Evolutionary conservation across 1,284 basidiomycete genomes (phyloP), one percentile per base, ranked within the genome.

Genomic region (Pseudozyma tsukubaensis): DNA sequence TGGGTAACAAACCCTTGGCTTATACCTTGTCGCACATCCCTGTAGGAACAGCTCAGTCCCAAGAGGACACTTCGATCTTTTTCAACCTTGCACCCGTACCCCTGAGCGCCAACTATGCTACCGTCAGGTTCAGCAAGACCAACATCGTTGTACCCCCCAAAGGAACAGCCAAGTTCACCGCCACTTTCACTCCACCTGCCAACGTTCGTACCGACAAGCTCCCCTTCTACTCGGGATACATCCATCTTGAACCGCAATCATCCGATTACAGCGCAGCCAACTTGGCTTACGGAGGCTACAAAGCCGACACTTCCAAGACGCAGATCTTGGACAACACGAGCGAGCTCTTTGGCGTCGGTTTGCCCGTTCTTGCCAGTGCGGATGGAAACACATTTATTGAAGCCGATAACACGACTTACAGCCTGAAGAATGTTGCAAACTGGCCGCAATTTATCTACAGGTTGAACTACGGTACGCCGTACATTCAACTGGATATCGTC

Each of bases 171-270:
- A 61, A 69, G 29, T 76, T 87, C 55, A 80, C 71, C 9, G 84
- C 83, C 16, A 76, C 65, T 42, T 84, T 88, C 77, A 83, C 81
- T 0, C 82, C 88, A 0, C 90, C 89, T 8, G 52, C 36, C 1
- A 86, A 86, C 4, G 76, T 88, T 35, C 87, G 89, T 65, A 74
- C 86, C 0, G 81, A 85, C 12, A 86, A 86, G 3, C 87, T 88
- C 79, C 89, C 90, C 7, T 86, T 90, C 50, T 90, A 87, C 85
- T 89, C 88, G 44, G 89, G 89, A 4, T 89, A 88, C 85, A 88
- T 90, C 69, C 82, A 89, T 63, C 85, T 89, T 54, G 81, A 85
- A 13, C 74, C 64, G 3, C 47, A 59, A 14, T 57, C 56, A 4
- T 53, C 44, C 6, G 52, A 43, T 50, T 72, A 66, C 63, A 60